Percentiles rank a stretch among this genome's conserved stretches.
Conservation (phyloP, 2,329 filamentous ascomycete genomes). For the Elsinoe perseae region DNA sequence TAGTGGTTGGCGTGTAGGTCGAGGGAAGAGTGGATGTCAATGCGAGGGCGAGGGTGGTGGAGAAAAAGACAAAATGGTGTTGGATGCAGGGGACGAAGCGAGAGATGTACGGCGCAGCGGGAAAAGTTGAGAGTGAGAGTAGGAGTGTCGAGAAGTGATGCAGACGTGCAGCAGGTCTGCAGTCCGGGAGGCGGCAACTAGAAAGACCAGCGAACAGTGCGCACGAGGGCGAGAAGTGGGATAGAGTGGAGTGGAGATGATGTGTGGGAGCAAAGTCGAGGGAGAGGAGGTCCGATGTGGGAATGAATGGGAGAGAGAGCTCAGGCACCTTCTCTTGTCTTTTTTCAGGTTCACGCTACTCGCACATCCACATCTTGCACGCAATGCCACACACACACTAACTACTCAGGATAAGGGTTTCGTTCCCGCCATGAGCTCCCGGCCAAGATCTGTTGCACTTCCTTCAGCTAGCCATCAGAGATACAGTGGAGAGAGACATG, state of each 20-base stretch:
- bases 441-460: constrained; percentile 1
- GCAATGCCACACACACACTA: too few species aligned
- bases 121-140: neutral
- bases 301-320: neutral
- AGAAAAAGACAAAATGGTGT: neutral
- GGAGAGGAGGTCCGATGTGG: too few species aligned
- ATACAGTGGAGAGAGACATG: neutral
- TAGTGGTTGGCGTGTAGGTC: neutral
- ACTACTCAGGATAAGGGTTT: neutral
- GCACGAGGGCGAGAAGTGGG: neutral
- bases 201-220: constrained; percentile 9
- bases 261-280: too few species aligned
- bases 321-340: constrained; percentile 5
- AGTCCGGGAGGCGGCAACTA: constrained; percentile 11
- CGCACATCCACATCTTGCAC: neutral
- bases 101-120: constrained; percentile 1
- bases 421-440: neutral
- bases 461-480: neutral
- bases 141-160: constrained; percentile 5
- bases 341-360: neutral
- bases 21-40: neutral
- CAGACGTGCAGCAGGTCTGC: neutral
- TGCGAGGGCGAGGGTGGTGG: constrained; percentile 7
- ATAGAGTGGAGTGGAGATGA: constrained; percentile 2
- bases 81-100: constrained; percentile 8